A percentile compares a stretch with the other conserved stretches of the same genome.
Evolutionary conservation across 1,284 basidiomycete genomes (phyloP).

Genomic region (Pseudozyma tsukubaensis): DNA sequence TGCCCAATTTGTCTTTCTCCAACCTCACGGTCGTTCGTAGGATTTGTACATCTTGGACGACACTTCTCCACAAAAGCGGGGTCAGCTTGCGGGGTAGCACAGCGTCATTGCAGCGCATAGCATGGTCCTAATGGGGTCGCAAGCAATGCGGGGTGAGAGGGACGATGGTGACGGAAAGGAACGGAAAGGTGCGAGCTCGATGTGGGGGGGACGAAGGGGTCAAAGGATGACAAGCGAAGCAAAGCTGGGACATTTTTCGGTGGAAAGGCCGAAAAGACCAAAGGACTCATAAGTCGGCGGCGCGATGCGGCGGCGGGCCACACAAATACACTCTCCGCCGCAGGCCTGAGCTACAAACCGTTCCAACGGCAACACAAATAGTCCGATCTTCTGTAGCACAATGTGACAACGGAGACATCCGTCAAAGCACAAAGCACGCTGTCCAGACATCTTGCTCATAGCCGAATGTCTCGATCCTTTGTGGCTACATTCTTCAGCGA

Average conservation of each 20-base stretch:
- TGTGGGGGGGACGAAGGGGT: background rate
- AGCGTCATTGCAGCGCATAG: background rate
- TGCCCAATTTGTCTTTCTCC: no score
- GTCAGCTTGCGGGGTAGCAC: background rate
- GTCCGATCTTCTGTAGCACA: no score
- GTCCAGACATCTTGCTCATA: background rate
- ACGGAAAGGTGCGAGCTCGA: background rate
- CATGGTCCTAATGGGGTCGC: background rate
- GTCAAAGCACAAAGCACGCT: background rate
- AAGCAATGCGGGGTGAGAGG: background rate
- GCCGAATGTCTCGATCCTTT: no score
- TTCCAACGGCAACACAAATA: no score
- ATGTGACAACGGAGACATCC: slow-evolving; percentile 1
- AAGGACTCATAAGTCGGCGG: background rate
- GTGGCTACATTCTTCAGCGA: no score
- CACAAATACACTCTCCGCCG: background rate
- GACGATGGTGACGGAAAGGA: background rate
- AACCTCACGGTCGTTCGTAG: no score
- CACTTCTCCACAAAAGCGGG: background rate
- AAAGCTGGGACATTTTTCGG: background rate
- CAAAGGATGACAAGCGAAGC: background rate
- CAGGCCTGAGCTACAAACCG: background rate
- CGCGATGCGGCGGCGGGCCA: background rate
- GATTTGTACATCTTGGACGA: background rate
- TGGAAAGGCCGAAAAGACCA: no score